Evolutionary conservation across 257 asterid genomes (phyloP).

Genomic region (Jacaranda mimosifolia): DNA sequence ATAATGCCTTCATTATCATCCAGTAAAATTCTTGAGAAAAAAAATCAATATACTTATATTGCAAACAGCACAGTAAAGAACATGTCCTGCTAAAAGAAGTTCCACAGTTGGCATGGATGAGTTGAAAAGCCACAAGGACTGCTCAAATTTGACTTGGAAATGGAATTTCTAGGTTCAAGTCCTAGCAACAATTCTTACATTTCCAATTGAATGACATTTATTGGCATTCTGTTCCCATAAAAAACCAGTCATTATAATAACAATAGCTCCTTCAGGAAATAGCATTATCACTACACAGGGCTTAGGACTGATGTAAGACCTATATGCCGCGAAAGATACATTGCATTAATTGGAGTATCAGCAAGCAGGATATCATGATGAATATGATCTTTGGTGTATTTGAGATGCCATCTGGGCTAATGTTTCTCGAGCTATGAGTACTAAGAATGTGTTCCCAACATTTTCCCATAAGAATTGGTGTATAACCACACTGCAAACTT

Average conservation of each 20-base stretch:
- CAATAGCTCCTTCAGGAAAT: not conserved
- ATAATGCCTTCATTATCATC: constrained; percentile 64
- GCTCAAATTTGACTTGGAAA: not conserved
- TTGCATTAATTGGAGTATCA: not conserved
- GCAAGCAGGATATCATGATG: not conserved
- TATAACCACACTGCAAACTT: not conserved
- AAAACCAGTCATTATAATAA: not conserved
- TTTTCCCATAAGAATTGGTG: not conserved
- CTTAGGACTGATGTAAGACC: not conserved
- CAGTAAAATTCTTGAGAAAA: constrained; percentile 31
- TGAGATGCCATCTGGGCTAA: not conserved
- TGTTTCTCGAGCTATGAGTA: not conserved
- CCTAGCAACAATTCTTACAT: not conserved
- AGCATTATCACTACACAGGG: not conserved
- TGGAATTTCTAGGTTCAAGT: not conserved
- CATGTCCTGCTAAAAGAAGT: not conserved
- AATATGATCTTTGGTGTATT: not conserved
- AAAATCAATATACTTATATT: constrained; percentile 1
- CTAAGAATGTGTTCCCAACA: not conserved
- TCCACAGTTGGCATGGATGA: constrained; percentile 4
- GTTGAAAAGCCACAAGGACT: not conserved
- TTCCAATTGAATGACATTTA: not conserved
- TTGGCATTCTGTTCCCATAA: not conserved
- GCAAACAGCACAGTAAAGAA: constrained; percentile 3
- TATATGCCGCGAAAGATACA: not conserved